A percentile compares a stretch with the other conserved stretches of the same genome.
phyloP scores from a whole-genome alignment of 1,284 basidiomycete genomes.

The Cerrena zonata region DNA sequence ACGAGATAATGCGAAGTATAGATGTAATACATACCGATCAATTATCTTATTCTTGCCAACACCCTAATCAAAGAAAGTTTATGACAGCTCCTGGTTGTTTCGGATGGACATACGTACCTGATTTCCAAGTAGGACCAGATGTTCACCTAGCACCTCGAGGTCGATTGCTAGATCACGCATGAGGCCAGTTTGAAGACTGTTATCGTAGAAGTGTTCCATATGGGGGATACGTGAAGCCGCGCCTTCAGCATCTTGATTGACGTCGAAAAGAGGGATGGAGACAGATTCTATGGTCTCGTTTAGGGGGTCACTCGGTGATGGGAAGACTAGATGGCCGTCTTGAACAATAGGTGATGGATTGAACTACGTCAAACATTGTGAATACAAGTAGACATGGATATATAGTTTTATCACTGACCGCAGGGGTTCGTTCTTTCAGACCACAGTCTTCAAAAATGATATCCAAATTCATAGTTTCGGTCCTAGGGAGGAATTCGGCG shows the following conservation, averaged over 20 bases:
- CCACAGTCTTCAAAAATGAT: conserved; percentile 45
- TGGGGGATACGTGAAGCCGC: conserved; percentile 53
- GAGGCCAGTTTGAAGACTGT: conserved; percentile 57
- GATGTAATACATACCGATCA: conserved; percentile 40
- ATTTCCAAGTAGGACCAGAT: conserved; percentile 61
- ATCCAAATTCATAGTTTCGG: conserved; percentile 52
- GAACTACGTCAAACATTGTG: conserved; percentile 31
- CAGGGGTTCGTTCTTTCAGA: conserved; percentile 37
- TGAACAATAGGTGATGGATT: conserved; percentile 41
- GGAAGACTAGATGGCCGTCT: conserved; percentile 40
- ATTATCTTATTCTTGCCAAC: conserved; percentile 69
- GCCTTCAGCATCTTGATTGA: conserved; percentile 45
- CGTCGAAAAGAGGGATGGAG: conserved; percentile 44
- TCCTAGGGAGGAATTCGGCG: conserved; percentile 54
- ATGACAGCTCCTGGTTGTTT: not conserved
- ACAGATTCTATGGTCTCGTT: conserved; percentile 28
- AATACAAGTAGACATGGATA: not conserved
- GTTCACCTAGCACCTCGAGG: conserved; percentile 52
- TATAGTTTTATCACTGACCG: conserved; percentile 29
- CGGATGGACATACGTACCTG: conserved; percentile 41
- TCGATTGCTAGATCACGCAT: conserved; percentile 63
- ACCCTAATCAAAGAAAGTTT: no score
- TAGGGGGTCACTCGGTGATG: conserved; percentile 31
- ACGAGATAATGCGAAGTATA: not conserved
- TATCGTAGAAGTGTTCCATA: conserved; percentile 67